phyloP scores from a whole-genome alignment of 2,329 filamentous ascomycete species.

The Verticillium zaregamsianum region DNA sequence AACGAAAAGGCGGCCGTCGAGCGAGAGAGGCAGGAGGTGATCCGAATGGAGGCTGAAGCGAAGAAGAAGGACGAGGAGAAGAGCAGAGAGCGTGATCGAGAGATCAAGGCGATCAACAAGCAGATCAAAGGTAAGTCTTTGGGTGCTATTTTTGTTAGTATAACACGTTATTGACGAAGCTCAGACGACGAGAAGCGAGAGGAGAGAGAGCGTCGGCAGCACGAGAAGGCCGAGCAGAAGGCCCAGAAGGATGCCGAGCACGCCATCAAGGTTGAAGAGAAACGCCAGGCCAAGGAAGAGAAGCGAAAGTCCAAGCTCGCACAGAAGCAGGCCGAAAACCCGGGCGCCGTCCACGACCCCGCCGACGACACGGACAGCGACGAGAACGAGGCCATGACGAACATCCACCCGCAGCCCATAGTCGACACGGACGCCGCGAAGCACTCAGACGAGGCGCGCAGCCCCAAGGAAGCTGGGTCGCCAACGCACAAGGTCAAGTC shows the following conservation, averaged over 20 bases:
- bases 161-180: background rate
- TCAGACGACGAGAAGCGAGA: conserved; percentile 45
- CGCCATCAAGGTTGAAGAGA: conserved; percentile 49
- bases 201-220: conserved; percentile 37
- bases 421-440: conserved; percentile 12
- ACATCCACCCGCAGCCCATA: conserved; percentile 9
- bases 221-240: conserved; percentile 44
- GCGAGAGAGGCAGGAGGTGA: conserved; percentile 60
- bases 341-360: conserved; percentile 1
- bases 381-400: conserved; percentile 1
- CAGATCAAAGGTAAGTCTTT: conserved; percentile 54
- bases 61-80: conserved; percentile 55
- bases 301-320: conserved; percentile 40
- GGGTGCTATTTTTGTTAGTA: background rate
- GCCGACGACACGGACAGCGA: conserved; percentile 3
- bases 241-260: conserved; percentile 49
- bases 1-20: conserved; percentile 72
- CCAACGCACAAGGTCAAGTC: conserved; percentile 39
- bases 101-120: conserved; percentile 48
- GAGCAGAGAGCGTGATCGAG: conserved; percentile 47
- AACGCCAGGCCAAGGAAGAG: conserved; percentile 44
- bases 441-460: conserved; percentile 7
- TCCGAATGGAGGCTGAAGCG: conserved; percentile 60
- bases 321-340: conserved; percentile 9
- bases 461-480: conserved; percentile 16